Evolutionary conservation across 192 early-diverging fungal species (phyloP).

Genomic region (Chytriomyces hyalinus): DNA sequence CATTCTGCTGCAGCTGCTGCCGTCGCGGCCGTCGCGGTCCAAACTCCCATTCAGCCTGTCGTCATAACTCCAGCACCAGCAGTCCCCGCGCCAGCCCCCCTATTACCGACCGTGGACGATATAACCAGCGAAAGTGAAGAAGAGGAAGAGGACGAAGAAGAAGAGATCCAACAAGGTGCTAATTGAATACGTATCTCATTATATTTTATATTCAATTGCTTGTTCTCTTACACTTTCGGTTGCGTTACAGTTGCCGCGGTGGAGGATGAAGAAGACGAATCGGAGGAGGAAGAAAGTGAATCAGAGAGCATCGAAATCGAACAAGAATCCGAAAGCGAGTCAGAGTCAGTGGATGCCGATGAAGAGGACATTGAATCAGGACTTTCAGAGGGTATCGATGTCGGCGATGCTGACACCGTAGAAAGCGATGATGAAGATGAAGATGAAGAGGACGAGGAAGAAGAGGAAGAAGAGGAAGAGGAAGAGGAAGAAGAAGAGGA

Average conservation of each 20-base stretch:
- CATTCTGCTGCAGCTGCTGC: too few species aligned
- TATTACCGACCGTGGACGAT: too few species aligned
- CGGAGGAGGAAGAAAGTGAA: constrained; percentile 23
- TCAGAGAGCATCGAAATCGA: background rate
- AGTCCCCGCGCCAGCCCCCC: too few species aligned
- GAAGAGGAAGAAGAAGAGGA: background rate
- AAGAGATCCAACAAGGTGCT: too few species aligned
- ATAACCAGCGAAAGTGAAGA: too few species aligned
- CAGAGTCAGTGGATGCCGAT: background rate
- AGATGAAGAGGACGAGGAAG: background rate
- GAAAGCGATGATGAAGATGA: background rate
- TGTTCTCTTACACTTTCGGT: too few species aligned
- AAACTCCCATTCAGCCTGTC: too few species aligned
- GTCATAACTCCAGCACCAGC: too few species aligned
- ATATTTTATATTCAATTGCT: too few species aligned
- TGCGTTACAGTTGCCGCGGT: background rate
- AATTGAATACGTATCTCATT: too few species aligned
- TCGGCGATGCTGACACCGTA: background rate
- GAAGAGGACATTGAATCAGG: background rate
- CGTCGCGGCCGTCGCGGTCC: too few species aligned
- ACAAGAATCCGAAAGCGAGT: background rate
- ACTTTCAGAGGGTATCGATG: background rate
- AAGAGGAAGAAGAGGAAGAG: constrained; percentile 4
- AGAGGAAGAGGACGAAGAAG: too few species aligned
- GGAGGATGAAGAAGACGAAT: background rate